Evolutionary conservation across 805 yeast genomes (phyloP).

Genomic region (Ogataea saltuana): DNA sequence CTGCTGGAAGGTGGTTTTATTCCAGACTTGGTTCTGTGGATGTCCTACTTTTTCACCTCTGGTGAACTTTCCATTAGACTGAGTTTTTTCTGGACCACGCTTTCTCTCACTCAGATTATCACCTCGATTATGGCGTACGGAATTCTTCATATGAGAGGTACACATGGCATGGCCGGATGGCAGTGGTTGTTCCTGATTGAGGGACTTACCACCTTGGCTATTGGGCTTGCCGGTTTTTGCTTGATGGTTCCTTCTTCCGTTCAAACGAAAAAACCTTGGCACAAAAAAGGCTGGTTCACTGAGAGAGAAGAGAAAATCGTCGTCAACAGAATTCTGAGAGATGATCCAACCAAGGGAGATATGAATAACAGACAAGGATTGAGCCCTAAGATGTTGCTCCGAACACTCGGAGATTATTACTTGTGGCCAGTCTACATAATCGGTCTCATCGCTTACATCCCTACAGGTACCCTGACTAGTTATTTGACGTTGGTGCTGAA

Average conservation of each 20-base stretch:
- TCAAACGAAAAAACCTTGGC: conserved; percentile 33
- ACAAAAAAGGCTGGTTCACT: conserved; percentile 42
- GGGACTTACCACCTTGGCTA: conserved; percentile 53
- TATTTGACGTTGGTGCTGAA: conserved; percentile 53
- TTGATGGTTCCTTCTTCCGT: conserved; percentile 39
- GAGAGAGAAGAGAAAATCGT: conserved; percentile 57
- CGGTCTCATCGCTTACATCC: conserved; percentile 45
- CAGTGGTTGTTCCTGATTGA: conserved; percentile 66
- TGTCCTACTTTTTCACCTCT: conserved; percentile 64
- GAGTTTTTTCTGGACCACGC: conserved; percentile 60
- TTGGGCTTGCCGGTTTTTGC: conserved; percentile 45
- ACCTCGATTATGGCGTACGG: conserved; percentile 52
- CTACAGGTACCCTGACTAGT: conserved; percentile 36
- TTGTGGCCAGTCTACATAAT: conserved; percentile 54
- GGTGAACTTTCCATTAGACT: conserved; percentile 59
- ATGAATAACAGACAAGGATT: conserved; percentile 63
- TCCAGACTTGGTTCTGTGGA: conserved; percentile 62
- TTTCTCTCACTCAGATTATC: conserved; percentile 46
- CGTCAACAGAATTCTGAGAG: conserved; percentile 58
- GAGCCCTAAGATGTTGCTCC: conserved; percentile 39
- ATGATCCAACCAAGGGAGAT: conserved; percentile 65
- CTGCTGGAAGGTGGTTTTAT: conserved; percentile 70
- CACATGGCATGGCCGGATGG: conserved; percentile 54
- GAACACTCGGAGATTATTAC: conserved; percentile 49
- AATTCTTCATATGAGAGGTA: conserved; percentile 50